Evolutionary conservation across 371 early-diverging fungal genomes (phyloP), one percentile per base, ranked within the genome.

Genomic region (Mortierella sp.): DNA sequence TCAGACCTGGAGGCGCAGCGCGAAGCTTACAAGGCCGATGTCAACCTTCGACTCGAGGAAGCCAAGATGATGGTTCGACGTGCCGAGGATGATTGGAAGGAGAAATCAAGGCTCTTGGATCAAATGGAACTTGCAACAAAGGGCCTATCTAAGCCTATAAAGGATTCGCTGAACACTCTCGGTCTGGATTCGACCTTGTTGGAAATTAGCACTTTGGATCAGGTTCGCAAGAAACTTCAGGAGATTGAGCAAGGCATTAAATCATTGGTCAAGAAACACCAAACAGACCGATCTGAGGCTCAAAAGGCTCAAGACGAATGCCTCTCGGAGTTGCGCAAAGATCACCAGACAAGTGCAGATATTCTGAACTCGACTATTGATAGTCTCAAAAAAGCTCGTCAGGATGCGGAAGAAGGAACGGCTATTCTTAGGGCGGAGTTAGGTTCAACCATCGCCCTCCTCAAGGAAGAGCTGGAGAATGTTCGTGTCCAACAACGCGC

Each of bases 31-130:
- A 78, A 78, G 14, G 76, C 78, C n/a, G 86, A 86, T 59, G 86
- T 89, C 49, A 84, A 87, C 28, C 67, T 70, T 24, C 73, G 84
- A 12, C 74, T 88, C 51, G 84, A 86, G 20, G 88, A 90, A 62
- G 73, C 70, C 59, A 85, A 78, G 83, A 87, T n/a, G 5, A 89
- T 89, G 90, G 88, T 89, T 2, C 76, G 76, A 3, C 77, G 85
- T 24, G 88, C 89, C 8, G 86, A 89, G 66, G 85, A 85, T 26
- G 87, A 88, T 37, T 89, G 90, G 90, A 84, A 67, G 54, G 76
- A 81, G 37, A 81, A 81, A 51, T 75, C 81, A 0, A 65, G 73
- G 28, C 57, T 75, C 1, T 45, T 81, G 39, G 76, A 73, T 16
- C 75, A 75, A 45, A 72, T 65, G 60, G 76, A 75, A 28, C 66